Evolutionary conservation across 805 yeast genomes (phyloP).

Genomic region (Kuraishia ogatae): DNA sequence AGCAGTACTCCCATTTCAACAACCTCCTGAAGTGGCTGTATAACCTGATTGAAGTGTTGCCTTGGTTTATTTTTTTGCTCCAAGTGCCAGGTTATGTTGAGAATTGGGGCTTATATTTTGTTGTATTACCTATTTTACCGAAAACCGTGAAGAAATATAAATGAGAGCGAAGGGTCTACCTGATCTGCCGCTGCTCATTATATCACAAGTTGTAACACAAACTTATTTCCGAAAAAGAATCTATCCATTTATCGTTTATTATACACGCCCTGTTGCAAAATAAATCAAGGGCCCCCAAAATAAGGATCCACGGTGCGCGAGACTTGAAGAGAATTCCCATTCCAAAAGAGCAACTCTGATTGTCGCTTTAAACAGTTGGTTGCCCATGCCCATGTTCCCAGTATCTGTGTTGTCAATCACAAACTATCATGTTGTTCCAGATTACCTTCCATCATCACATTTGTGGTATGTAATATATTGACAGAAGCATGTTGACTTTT

Average conservation of each 20-base stretch:
- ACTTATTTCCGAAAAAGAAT: neutral
- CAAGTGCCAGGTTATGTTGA: neutral
- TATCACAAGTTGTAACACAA: neutral
- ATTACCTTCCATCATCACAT: too few species aligned
- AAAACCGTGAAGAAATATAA: neutral
- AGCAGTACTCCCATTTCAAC: too few species aligned
- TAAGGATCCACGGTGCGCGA: neutral
- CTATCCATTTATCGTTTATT: neutral
- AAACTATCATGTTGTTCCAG: too few species aligned
- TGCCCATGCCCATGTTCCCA: too few species aligned
- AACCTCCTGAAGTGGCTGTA: too few species aligned
- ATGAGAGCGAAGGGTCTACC: neutral
- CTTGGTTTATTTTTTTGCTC: neutral
- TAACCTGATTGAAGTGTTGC: too few species aligned
- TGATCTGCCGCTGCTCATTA: neutral
- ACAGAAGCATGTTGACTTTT: too few species aligned
- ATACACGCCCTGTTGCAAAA: neutral
- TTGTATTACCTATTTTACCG: neutral
- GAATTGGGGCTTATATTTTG: neutral
- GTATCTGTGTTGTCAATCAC: too few species aligned
- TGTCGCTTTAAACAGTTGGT: neutral
- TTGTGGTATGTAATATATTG: too few species aligned
- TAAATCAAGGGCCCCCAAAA: neutral
- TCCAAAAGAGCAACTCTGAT: neutral
- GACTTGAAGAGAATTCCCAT: neutral